phyloP scores from a whole-genome alignment of 805 yeast species.

The Sugiyamaella mastotermitis region DNA sequence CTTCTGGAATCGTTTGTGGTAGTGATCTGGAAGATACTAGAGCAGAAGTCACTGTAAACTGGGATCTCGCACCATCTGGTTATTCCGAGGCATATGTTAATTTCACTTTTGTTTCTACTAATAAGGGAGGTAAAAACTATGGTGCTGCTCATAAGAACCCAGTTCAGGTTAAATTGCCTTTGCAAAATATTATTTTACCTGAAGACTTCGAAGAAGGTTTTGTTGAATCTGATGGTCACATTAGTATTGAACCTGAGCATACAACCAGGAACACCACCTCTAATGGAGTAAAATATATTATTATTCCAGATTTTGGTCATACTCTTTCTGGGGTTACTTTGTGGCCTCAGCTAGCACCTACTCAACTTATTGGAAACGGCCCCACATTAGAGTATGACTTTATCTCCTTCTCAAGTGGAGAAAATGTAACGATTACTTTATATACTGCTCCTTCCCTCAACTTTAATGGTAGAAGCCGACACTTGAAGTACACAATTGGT shows the following conservation, averaged over 20 bases:
- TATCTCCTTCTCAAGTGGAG: constrained; percentile 7
- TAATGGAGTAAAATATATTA: constrained; percentile 8
- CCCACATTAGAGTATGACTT: constrained; percentile 13
- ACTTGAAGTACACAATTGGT: constrained; percentile 25
- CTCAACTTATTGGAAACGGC: constrained; percentile 5
- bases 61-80: constrained; percentile 10
- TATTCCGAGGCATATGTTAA: neutral
- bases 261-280: constrained; percentile 1
- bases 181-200: constrained; percentile 5
- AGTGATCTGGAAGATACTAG: constrained; percentile 6
- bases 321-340: constrained; percentile 16
- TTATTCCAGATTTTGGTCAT: constrained; percentile 9
- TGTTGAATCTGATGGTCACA: constrained; percentile 15
- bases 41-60: constrained; percentile 8
- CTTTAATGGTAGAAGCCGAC: constrained; percentile 18
- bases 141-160: constrained; percentile 1
- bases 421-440: constrained; percentile 16
- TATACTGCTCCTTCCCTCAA: constrained; percentile 25
- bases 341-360: constrained; percentile 9
- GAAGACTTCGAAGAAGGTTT: constrained; percentile 10
- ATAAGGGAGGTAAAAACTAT: neutral
- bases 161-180: constrained; percentile 10
- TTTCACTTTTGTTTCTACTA: constrained; percentile 2
- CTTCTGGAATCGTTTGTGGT: constrained; percentile 11
- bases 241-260: constrained; percentile 16